Base-by-base conservation (phyloP, 2,329 filamentous ascomycete species). In the Cordyceps cicadae region DNA sequence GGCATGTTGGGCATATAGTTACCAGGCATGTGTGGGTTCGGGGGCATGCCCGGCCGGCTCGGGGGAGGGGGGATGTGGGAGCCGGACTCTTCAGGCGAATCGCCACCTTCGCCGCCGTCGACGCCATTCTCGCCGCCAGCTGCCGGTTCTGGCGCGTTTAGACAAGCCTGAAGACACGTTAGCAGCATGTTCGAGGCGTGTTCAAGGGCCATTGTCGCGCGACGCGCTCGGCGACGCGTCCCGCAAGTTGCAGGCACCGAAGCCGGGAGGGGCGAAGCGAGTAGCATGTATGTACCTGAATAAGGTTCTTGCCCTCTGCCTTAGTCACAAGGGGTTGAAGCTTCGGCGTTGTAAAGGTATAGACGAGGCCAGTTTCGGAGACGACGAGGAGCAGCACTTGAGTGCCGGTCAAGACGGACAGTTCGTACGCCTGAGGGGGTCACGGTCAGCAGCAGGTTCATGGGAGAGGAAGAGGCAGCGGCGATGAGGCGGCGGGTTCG, bases 271-370 rank as follows among this genome's bases (percentile, higher is more conserved):
- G 17, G 34, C 9, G 29, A 46, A 21, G 15, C 21, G 56, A 5
- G 14, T 43, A 29, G 48, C 37, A 32, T 15, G 2, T 26, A 69
- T 85, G 66, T 84, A 97, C 94, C 87, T 99, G 94, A 68, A 99
- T 97, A 66, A 99, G 81, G 75, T 99, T 99, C 85, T 99, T 99
- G 79, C 94, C 94, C 78, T 97, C 94, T 19, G 94, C 89, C 81
- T 97, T 97, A 65, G 94, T 99, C 68, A 97, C 94, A 59, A 99
- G 86, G 64, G 94, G 94, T 78, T 97, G 94, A 61, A 99, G 86
- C 81, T 99, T 99, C 21, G 94, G 94, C 17, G 94, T 99, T 64
- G 92, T 96, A 76, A 96, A 96, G 63, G 92, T 96, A 78, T 96
- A 96, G 70, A 96, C 92, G 32, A 96, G 85, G 67, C 92, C 92